A percentile compares a stretch with the other conserved stretches of the same genome.
Conservation (phyloP, 2,329 filamentous ascomycete genomes). For the Drechslera avenae region DNA sequence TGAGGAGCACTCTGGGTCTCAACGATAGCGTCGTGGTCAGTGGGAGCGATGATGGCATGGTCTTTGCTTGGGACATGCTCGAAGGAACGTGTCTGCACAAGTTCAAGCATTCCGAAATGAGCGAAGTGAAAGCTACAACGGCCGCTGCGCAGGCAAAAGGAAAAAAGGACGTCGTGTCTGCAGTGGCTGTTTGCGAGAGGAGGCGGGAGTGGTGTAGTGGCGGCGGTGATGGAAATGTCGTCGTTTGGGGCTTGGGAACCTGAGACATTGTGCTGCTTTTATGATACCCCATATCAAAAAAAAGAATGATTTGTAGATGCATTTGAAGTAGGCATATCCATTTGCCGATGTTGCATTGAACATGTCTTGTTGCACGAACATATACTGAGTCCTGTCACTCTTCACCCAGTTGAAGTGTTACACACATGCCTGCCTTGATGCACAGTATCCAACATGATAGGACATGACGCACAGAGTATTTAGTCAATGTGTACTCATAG, state of each 20-base stretch:
- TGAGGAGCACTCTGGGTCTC: conserved; percentile 75
- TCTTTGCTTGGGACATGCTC: conserved; percentile 85
- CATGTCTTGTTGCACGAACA: too few relatives aligned
- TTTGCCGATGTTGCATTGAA: too few relatives aligned
- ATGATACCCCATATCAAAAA: conserved; percentile 8
- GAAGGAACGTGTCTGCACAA: conserved; percentile 70
- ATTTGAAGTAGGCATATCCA: too few relatives aligned
- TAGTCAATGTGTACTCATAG: background rate
- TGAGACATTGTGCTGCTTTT: background rate
- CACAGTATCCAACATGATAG: too few relatives aligned
- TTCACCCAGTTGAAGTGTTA: too few relatives aligned
- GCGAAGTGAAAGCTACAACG: conserved; percentile 27
- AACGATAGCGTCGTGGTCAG: conserved; percentile 78
- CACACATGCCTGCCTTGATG: too few relatives aligned
- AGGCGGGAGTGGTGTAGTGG: conserved; percentile 57
- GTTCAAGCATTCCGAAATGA: conserved; percentile 55
- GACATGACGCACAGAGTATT: too few relatives aligned
- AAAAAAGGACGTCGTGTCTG: conserved; percentile 55
- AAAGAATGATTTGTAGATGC: background rate
- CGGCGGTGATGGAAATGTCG: conserved; percentile 54
- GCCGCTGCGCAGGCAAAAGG: conserved; percentile 40
- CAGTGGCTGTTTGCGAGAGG: conserved; percentile 54
- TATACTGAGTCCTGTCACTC: background rate
- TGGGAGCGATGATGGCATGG: conserved; percentile 76
- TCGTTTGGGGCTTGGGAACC: conserved; percentile 41